These are phyloP conservation scores for Oryza officinalis DNA, from an alignment of 176 grass and related monocot species.

Conservation along the genomic window DNA sequence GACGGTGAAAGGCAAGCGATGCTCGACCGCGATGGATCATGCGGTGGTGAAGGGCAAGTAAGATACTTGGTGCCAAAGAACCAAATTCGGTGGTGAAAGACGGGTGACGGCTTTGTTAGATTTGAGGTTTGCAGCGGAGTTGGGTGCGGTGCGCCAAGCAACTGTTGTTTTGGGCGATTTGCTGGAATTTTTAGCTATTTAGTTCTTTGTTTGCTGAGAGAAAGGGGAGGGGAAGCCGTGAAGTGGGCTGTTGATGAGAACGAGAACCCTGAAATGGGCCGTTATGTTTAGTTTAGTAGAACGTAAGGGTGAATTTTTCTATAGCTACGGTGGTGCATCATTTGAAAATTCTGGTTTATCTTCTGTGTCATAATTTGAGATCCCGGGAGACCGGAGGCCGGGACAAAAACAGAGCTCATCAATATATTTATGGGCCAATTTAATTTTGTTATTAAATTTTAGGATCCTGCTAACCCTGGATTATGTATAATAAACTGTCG, in stretches of 20 bases:
- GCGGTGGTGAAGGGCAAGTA: no score
- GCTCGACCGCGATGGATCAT: no score
- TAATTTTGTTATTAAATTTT: not conserved
- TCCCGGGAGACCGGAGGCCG: no score
- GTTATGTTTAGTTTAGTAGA: not conserved
- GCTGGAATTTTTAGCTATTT: not conserved
- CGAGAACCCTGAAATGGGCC: not conserved
- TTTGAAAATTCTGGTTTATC: not conserved
- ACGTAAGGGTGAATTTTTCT: not conserved
- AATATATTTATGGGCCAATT: not conserved
- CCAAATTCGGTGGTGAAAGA: no score
- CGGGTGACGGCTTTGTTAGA: no score
- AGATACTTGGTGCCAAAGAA: no score
- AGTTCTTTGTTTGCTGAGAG: not conserved
- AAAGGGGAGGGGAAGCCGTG: no score
- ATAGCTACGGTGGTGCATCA: not conserved
- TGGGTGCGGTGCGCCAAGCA: not conserved
- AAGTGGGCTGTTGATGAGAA: not conserved
- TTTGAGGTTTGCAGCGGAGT: constrained; percentile 8
- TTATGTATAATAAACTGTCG: not conserved
- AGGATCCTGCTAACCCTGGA: not conserved
- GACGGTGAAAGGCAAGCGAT: no score
- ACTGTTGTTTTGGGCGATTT: constrained; percentile 1
- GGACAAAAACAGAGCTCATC: not conserved
- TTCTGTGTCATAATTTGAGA: not conserved